These are phyloP conservation scores for Beauveria brongniartii DNA, from an alignment of 2,329 filamentous ascomycete species.

Conservation along the genomic window DNA sequence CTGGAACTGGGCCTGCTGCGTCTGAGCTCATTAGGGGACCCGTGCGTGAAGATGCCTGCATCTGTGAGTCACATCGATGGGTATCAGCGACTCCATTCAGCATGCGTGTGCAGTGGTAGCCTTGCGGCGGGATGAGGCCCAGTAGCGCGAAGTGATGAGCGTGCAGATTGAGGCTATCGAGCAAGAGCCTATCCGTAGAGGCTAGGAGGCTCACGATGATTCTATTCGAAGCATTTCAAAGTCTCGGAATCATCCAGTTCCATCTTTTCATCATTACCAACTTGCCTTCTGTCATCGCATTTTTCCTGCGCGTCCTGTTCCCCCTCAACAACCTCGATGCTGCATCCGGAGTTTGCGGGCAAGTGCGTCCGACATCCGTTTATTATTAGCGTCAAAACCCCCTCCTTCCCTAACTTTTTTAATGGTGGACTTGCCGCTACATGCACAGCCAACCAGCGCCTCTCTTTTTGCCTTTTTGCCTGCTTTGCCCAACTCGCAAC, in stretches of 20 bases:
- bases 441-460: background rate
- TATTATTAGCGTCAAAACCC: background rate
- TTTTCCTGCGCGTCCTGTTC: too few relatives aligned
- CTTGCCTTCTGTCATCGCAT: too few relatives aligned
- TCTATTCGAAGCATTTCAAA: too few relatives aligned
- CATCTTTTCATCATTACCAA: too few relatives aligned
- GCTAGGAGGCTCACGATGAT: too few relatives aligned
- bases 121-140: background rate
- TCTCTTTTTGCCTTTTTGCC: background rate
- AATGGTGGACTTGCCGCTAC: background rate
- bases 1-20: background rate
- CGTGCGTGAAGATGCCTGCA: background rate
- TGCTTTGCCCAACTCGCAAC: background rate
- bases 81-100: background rate
- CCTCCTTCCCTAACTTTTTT: background rate
- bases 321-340: background rate
- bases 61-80: slow-evolving; percentile 4
- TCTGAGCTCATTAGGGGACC: background rate
- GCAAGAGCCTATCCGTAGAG: background rate
- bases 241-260: too few relatives aligned
- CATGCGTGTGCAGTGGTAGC: slow-evolving; percentile 6
- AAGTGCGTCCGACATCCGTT: slow-evolving; percentile 1
- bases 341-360: slow-evolving; percentile 11
- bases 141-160: background rate
- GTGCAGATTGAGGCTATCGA: background rate